Conservation (phyloP, 2,329 filamentous ascomycete genomes). For the Phialemonium atrogriseum region DNA sequence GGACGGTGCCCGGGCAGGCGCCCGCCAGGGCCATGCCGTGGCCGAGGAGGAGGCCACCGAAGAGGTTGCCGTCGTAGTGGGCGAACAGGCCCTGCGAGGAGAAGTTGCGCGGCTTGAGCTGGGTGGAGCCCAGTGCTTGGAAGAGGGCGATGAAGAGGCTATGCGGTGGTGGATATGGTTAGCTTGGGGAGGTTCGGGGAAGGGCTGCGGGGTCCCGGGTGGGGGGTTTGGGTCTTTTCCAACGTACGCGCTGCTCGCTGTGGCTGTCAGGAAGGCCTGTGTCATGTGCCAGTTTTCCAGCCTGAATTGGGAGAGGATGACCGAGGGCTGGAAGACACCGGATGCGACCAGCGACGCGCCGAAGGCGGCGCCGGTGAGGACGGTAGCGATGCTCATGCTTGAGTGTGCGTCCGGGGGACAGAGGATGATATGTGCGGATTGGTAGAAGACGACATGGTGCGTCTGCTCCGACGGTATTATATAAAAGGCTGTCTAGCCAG, state of each 20-base stretch:
- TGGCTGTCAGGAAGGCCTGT: constrained; percentile 52
- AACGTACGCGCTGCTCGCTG: constrained; percentile 49
- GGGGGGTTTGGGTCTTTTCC: constrained; percentile 11
- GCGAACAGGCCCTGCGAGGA: constrained; percentile 43
- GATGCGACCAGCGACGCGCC: constrained; percentile 50
- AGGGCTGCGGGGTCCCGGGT: not conserved
- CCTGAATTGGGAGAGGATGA: constrained; percentile 51
- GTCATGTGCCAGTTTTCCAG: constrained; percentile 56
- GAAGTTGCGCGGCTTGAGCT: constrained; percentile 36
- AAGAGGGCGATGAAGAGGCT: constrained; percentile 36
- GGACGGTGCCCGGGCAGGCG: constrained; percentile 54
- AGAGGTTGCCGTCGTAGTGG: constrained; percentile 52
- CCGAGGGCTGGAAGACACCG: constrained; percentile 48
- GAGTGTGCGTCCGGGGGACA: no score
- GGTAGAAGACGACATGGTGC: no score
- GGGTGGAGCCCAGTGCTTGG: constrained; percentile 31
- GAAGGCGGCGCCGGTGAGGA: constrained; percentile 43
- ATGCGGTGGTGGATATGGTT: constrained; percentile 1
- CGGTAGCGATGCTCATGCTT: constrained; percentile 1
- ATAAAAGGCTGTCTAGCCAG: no score
- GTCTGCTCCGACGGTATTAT: no score
- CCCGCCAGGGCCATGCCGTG: constrained; percentile 55
- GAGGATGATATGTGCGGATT: no score
- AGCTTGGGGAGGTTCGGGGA: constrained; percentile 2
- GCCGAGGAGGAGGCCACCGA: constrained; percentile 53